These are phyloP conservation scores for Rhynchosporium agropyri DNA, from an alignment of 2,329 filamentous ascomycete species.

Conservation along the genomic window DNA sequence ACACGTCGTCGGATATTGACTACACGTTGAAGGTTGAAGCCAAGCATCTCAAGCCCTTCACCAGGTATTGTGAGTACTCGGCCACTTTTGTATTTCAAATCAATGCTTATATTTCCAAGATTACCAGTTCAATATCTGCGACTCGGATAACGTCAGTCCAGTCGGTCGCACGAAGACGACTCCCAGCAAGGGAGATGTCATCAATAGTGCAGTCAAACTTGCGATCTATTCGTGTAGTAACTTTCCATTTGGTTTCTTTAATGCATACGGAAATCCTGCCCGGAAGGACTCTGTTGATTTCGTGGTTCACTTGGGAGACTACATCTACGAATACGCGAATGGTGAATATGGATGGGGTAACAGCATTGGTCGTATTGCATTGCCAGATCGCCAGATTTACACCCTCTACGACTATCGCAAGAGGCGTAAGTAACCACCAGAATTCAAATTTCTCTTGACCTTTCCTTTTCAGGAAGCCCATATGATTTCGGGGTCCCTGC, in stretches of 20 bases:
- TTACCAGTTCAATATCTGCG: constrained; percentile 72
- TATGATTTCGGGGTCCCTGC: not conserved
- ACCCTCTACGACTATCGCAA: constrained; percentile 62
- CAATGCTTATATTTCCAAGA: constrained; percentile 34
- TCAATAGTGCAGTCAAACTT: constrained; percentile 58
- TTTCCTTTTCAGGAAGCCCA: not conserved
- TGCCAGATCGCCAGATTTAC: constrained; percentile 51
- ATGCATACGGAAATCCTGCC: constrained; percentile 60
- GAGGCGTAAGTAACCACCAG: constrained; percentile 40
- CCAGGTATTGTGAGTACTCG: constrained; percentile 53
- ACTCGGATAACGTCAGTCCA: constrained; percentile 61
- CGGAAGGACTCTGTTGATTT: constrained; percentile 63
- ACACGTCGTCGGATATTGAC: constrained; percentile 73
- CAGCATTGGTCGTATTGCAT: constrained; percentile 54
- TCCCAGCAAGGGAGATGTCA: constrained; percentile 57
- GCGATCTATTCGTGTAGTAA: constrained; percentile 75
- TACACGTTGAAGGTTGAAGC: constrained; percentile 69
- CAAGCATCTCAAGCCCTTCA: constrained; percentile 61
- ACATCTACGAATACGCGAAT: constrained; percentile 64
- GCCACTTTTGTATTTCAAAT: not conserved
- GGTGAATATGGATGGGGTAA: constrained; percentile 55
- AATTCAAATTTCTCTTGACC: not conserved
- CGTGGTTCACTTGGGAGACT: constrained; percentile 61
- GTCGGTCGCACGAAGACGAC: constrained; percentile 72
- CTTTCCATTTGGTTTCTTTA: constrained; percentile 63